Conservation (phyloP, 192 early-diverging fungal species). For the Backusella sp. region DNA sequence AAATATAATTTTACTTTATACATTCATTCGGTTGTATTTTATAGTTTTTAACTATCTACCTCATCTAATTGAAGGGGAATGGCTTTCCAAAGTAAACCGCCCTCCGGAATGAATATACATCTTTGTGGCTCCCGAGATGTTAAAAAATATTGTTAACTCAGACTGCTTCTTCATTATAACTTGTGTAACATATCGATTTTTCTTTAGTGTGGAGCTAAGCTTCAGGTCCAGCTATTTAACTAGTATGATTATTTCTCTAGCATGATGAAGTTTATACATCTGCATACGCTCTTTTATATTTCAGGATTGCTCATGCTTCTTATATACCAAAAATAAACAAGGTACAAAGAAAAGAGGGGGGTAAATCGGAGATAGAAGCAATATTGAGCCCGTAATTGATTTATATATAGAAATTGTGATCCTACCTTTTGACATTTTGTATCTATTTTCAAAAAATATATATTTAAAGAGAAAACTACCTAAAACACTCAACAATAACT, state of each 20-base stretch:
- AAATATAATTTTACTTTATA: background rate
- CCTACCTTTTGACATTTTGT: background rate
- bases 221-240: background rate
- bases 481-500: background rate
- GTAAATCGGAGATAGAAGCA: background rate
- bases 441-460: background rate
- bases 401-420: conserved; percentile 2
- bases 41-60: background rate
- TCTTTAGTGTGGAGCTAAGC: background rate
- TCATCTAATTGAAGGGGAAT: background rate
- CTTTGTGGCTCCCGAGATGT: background rate
- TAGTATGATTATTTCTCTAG: background rate
- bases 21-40: background rate
- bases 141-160: background rate
- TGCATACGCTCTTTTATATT: background rate
- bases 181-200: background rate
- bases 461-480: background rate
- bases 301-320: background rate
- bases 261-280: background rate
- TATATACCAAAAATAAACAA: background rate
- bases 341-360: background rate
- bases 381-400: background rate
- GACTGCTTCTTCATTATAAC: background rate
- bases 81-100: background rate
- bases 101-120: background rate